phyloP scores from a whole-genome alignment of 352 stramenopile genomes.

The Phytophthora pseudosyringae region DNA sequence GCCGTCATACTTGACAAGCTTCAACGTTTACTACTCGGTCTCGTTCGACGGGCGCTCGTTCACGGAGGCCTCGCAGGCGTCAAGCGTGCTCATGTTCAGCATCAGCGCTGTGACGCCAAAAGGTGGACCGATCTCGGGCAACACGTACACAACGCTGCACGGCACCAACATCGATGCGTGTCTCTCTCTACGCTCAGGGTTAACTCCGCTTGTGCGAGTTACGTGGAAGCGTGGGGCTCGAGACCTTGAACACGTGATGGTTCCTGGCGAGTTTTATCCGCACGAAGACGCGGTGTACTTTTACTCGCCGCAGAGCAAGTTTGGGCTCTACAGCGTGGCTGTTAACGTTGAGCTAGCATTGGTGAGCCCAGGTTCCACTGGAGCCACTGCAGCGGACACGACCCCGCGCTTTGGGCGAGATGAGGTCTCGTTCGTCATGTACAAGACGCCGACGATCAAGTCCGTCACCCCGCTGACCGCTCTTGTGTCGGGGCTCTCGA shows the following conservation, averaged over 20 bases:
- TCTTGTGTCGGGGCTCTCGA: slow-evolving; percentile 56
- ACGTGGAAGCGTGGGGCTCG: slow-evolving; percentile 63
- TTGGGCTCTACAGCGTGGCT: slow-evolving; percentile 71
- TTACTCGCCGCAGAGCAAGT: slow-evolving; percentile 79
- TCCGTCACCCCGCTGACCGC: slow-evolving; percentile 43
- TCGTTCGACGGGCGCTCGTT: slow-evolving; percentile 64
- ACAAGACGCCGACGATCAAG: slow-evolving; percentile 68
- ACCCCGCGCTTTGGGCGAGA: slow-evolving; percentile 58
- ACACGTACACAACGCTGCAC: slow-evolving; percentile 70
- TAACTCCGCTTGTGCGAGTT: slow-evolving; percentile 50
- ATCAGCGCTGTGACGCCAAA: slow-evolving; percentile 54
- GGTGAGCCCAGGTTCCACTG: slow-evolving; percentile 1
- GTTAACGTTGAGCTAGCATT: slow-evolving; percentile 62
- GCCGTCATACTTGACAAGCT: slow-evolving; percentile 58
- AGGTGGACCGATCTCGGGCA: slow-evolving; percentile 69
- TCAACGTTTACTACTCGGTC: slow-evolving; percentile 68
- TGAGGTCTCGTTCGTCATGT: slow-evolving; percentile 76
- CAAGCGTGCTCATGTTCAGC: slow-evolving; percentile 64
- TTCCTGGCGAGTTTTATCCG: slow-evolving; percentile 64
- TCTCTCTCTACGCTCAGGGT: slow-evolving; percentile 31
- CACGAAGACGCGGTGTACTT: slow-evolving; percentile 76
- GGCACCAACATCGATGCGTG: slow-evolving; percentile 71
- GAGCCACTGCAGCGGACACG: neutral
- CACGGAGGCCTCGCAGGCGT: slow-evolving; percentile 38
- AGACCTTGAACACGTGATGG: slow-evolving; percentile 67